phyloP scores from a whole-genome alignment of 805 yeast species.

The Cyberlindnera maclurae region DNA sequence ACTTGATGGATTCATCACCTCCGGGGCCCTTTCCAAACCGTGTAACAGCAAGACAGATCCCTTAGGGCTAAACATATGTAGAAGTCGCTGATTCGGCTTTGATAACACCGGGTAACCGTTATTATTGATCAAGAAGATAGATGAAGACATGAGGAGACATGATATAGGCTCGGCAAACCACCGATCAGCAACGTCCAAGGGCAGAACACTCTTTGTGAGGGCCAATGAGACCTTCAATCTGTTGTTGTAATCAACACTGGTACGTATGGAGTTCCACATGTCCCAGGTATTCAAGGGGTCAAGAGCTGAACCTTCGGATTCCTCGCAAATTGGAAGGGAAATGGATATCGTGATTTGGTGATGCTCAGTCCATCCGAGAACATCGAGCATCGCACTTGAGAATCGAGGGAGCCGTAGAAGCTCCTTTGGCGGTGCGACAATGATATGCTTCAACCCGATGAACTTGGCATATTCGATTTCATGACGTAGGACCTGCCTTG shows the following conservation, averaged over 20 bases:
- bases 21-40: slow-evolving; percentile 40
- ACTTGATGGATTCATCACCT: slow-evolving; percentile 27
- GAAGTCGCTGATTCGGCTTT: slow-evolving; percentile 45
- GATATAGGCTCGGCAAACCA: slow-evolving; percentile 68
- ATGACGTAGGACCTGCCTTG: slow-evolving; percentile 48
- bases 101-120: slow-evolving; percentile 60
- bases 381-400: slow-evolving; percentile 35
- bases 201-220: slow-evolving; percentile 54
- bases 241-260: slow-evolving; percentile 44
- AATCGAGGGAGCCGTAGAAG: slow-evolving; percentile 43
- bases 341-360: slow-evolving; percentile 31
- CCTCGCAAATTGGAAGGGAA: slow-evolving; percentile 45
- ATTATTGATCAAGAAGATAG: slow-evolving; percentile 51
- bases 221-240: slow-evolving; percentile 68
- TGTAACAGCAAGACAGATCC: slow-evolving; percentile 42
- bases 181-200: slow-evolving; percentile 43
- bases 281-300: slow-evolving; percentile 57
- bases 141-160: slow-evolving; percentile 46
- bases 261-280: slow-evolving; percentile 61
- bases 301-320: slow-evolving; percentile 20
- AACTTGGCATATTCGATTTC: slow-evolving; percentile 54
- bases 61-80: slow-evolving; percentile 37
- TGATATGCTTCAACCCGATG: slow-evolving; percentile 47
- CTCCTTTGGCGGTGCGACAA: slow-evolving; percentile 60
- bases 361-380: slow-evolving; percentile 25